Evolutionary conservation across 2,329 filamentous ascomycete species (phyloP).

Genomic region (Aspergillus latus): DNA sequence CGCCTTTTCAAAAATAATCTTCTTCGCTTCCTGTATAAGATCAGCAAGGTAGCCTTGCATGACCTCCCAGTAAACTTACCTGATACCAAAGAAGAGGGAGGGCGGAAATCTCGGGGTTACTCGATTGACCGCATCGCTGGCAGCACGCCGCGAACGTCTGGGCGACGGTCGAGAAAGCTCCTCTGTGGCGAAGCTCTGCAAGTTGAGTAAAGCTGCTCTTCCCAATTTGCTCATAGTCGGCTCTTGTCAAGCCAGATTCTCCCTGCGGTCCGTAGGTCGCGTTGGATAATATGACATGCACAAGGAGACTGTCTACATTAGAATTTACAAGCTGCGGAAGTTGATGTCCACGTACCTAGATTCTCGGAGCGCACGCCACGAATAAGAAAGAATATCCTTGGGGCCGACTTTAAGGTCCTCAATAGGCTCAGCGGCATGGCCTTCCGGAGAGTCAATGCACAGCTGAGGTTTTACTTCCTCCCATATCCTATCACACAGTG

Average conservation of each 20-base stretch:
- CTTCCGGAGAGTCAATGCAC: slow-evolving; percentile 93
- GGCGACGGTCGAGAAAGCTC: slow-evolving; percentile 90
- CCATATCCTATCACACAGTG: slow-evolving; percentile 72
- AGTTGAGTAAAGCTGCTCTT: slow-evolving; percentile 78
- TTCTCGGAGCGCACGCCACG: slow-evolving; percentile 92
- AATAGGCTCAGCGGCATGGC: slow-evolving; percentile 60
- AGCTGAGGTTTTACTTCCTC: slow-evolving; percentile 70
- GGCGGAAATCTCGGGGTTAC: slow-evolving; percentile 41
- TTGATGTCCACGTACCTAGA: slow-evolving; percentile 62
- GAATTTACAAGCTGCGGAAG: slow-evolving; percentile 14
- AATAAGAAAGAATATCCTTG: slow-evolving; percentile 90
- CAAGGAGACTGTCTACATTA: slow-evolving; percentile 61
- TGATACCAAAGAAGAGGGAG: slow-evolving; percentile 71
- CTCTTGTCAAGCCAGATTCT: slow-evolving; percentile 49
- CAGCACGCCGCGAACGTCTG: slow-evolving; percentile 84
- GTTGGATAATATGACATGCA: slow-evolving; percentile 62
- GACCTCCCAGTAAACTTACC: slow-evolving; percentile 41
- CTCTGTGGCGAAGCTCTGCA: slow-evolving; percentile 78
- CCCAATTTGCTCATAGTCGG: slow-evolving; percentile 66
- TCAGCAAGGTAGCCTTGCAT: background rate
- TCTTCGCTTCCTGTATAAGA: slow-evolving; percentile 51
- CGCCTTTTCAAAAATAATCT: slow-evolving; percentile 70
- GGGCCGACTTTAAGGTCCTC: slow-evolving; percentile 73
- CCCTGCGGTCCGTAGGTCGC: slow-evolving; percentile 49
- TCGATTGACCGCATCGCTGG: slow-evolving; percentile 59